Evolutionary conservation across 768 basidiomycete species (phyloP).

Genomic region (Suillus placidus): DNA sequence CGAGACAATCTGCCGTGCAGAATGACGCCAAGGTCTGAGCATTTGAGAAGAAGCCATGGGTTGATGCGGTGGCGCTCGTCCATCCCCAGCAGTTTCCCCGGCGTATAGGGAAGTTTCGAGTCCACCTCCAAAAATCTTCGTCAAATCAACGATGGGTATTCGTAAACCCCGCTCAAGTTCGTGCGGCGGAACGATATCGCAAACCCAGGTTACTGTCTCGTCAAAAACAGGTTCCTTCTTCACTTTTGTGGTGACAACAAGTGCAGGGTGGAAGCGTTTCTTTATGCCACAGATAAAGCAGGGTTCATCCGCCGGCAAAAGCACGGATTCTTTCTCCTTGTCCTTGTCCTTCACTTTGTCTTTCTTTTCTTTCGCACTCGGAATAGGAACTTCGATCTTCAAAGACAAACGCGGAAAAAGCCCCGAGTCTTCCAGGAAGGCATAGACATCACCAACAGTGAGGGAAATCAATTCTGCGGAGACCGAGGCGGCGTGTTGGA

Average conservation of each 20-base stretch:
- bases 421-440: conserved; percentile 46
- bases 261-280: conserved; percentile 29
- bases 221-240: conserved; percentile 22
- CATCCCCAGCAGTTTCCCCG: not conserved
- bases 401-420: conserved; percentile 38
- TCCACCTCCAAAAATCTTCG: conserved; percentile 18
- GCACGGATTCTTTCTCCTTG: conserved; percentile 23
- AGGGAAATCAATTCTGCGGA: conserved; percentile 28
- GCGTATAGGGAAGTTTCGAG: conserved; percentile 21
- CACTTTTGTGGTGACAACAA: conserved; percentile 9
- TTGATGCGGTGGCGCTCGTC: conserved; percentile 10
- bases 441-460: conserved; percentile 45
- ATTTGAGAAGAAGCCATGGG: conserved; percentile 12
- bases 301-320: conserved; percentile 23
- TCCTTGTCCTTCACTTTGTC: conserved; percentile 29
- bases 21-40: conserved; percentile 19
- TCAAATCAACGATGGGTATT: conserved; percentile 25
- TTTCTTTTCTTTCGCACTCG: conserved; percentile 19
- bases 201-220: conserved; percentile 21
- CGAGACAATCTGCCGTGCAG: conserved; percentile 25
- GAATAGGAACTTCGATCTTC: conserved; percentile 13
- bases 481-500: conserved; percentile 27
- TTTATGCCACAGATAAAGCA: conserved; percentile 34
- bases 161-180: conserved; percentile 24
- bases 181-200: conserved; percentile 23